Evolutionary conservation across 768 basidiomycete species (phyloP), one percentile per base, ranked within the genome.

Genomic region (Hericium coralloides): DNA sequence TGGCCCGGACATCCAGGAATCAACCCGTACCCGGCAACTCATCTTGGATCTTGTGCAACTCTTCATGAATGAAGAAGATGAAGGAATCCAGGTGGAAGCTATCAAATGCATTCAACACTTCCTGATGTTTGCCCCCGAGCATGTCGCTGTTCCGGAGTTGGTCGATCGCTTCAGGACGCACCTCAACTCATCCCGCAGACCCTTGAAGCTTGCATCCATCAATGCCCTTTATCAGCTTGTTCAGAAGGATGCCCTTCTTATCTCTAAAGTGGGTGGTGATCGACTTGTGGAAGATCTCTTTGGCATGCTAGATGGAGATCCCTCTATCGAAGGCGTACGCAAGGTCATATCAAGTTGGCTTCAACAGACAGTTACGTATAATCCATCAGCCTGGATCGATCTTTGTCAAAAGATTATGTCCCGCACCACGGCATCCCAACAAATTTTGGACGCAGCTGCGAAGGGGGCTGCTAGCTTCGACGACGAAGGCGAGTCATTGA

Each of bases 331-430:
- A 61, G 97, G 97, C 4, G 94, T 98, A 22, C 79, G 90, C 31
- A 88, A 92, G 60, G 93, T 98, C 57, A 98, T 98, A 63, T 76
- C 82, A 12, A 92, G 89, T 61, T 99, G 97, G 97, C 76, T 98
- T 7, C 83, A 89, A 60, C 97, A 99, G 69, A 98, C 97, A 0
- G 95, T 92, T 1, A 78, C 90, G 18, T 82, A 90, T 56, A 91
- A 94, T 59, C 95, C 97, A 0, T 93, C 89, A 0, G 97, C 95
- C 1, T 99, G 97, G 97, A 97, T 99, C 56, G 94, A 95, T 66
- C 78, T 98, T 1, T 98, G 95, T 65, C 95, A 98, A 69, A 78
- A 93, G 23, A 98, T 99, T 66, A 98, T 99, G 93, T 85, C 91
- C 6, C 80, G 91, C 10, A 95, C 93, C 12, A 93, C 92, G 4